phyloP scores from a whole-genome alignment of 768 basidiomycete genomes.

The Xerocomellus intermedius region DNA sequence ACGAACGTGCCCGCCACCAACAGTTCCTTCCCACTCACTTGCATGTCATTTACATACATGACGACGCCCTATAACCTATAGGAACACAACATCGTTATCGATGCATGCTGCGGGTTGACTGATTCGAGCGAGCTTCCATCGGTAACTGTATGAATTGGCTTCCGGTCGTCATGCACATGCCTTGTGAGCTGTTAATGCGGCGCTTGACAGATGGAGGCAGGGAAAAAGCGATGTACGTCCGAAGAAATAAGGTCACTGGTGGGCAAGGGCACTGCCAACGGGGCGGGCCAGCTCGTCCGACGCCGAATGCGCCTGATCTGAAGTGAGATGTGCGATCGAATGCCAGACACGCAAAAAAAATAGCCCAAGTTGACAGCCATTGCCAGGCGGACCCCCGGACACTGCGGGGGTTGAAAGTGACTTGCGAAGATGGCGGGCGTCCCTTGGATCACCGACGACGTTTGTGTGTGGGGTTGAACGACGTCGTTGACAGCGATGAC shows the following conservation, averaged over 20 bases:
- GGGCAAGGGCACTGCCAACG: too few relatives aligned
- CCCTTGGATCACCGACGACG: neutral
- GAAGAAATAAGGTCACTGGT: neutral
- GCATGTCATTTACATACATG: neutral
- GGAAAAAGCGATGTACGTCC: neutral
- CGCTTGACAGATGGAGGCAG: neutral
- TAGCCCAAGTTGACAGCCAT: neutral
- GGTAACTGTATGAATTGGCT: neutral
- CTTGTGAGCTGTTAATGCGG: neutral
- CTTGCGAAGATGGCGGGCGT: neutral
- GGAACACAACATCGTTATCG: neutral
- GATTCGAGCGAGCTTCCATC: neutral
- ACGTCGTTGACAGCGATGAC: conserved; percentile 1
- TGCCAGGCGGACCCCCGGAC: neutral
- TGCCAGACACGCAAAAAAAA: neutral
- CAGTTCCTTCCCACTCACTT: neutral
- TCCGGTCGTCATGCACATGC: conserved; percentile 6
- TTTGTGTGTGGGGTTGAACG: neutral
- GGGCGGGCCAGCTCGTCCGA: neutral
- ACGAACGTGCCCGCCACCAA: neutral
- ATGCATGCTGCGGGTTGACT: neutral
- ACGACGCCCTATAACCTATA: neutral
- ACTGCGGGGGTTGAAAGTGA: conserved; percentile 8
- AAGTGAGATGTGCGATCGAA: neutral
- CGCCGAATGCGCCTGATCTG: neutral